Conservation (phyloP, 129 eudicot genomes). For the Smallanthus sonchifolius region DNA sequence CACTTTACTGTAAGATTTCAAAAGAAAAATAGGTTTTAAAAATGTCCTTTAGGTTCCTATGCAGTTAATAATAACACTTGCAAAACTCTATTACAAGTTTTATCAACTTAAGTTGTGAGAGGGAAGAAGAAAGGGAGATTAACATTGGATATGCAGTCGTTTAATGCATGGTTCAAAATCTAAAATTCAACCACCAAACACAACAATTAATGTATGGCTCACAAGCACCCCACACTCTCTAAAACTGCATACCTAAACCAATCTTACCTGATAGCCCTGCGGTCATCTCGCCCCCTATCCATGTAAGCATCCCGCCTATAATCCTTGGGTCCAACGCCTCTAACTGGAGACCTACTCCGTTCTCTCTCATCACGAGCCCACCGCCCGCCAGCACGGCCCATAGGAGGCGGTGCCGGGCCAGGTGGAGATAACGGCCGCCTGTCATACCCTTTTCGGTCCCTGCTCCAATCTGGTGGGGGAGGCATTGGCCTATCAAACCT, state of each 20-base stretch:
- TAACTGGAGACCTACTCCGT: slow-evolving; percentile 65
- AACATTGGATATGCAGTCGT: not conserved
- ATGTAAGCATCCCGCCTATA: slow-evolving; percentile 55
- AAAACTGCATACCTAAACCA: not conserved
- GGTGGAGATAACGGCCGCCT: slow-evolving; percentile 57
- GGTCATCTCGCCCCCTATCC: slow-evolving; percentile 74
- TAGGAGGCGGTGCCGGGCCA: slow-evolving; percentile 33
- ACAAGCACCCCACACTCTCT: not conserved
- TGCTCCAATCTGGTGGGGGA: slow-evolving; percentile 49
- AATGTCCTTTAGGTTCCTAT: no score
- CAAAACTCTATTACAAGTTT: no score
- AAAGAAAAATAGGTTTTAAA: no score
- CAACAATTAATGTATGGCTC: not conserved
- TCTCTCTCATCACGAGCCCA: slow-evolving; percentile 50
- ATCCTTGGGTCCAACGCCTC: slow-evolving; percentile 48
- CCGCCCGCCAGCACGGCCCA: slow-evolving; percentile 45
- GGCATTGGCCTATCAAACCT: slow-evolving; percentile 57
- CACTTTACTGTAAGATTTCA: no score
- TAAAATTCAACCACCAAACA: slow-evolving; percentile 8
- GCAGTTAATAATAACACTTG: no score
- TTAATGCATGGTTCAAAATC: not conserved
- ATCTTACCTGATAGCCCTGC: slow-evolving; percentile 38
- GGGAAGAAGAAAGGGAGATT: no score
- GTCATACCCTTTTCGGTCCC: slow-evolving; percentile 62
- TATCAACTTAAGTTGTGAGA: no score